Evolutionary conservation across 2,329 filamentous ascomycete genomes (phyloP), one percentile per base, ranked within the genome.

Genomic region (Taxawa tesnikishii): DNA sequence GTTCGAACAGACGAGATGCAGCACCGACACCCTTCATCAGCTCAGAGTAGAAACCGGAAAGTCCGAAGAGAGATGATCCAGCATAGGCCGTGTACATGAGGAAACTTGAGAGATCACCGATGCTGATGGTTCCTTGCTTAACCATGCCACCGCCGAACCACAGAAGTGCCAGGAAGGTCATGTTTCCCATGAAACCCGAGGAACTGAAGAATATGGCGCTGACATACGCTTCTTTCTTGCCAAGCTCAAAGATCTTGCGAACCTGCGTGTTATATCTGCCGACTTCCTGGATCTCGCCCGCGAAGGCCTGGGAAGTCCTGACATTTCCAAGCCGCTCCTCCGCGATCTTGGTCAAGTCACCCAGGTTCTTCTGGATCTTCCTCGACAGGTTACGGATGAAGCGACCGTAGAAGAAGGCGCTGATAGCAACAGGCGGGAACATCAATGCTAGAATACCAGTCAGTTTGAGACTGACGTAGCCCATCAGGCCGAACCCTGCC

Each of bases 11-110:
- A 38, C 90, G 80, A 49, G 81, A 93, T n/a, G 90, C 90, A 26
- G 90, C 90, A 48, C 92, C 90, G 4, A 94, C 88, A 26, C 92
- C 92, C 58, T 98, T 98, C 90, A 98, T 98, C 39, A 98, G 68
- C 54, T 98, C 90, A 0, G 87, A 94, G 58, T 94, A 98, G 60
- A 98, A 98, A 35, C 83, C 84, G 4, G 85, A 94, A 2, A 98
- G 66, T 4, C 90, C 90, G 45, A 96, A 94, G 41, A 98, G 72
- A 57, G 83, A 93, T 29, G 83, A 90, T 12, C 75, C 75, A 32
- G 75, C 75, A 45, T 79, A 96, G 3, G 83, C 88, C 3, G 87
- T 93, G 57, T 96, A 98, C 88, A 98, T 96, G 62, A 98, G 72
- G 59, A 98, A 98, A 0, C 85, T 93, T 1, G 90, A 92, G 26